Evolutionary conservation across 768 basidiomycete genomes (phyloP).

Genomic region (Boletus patriciae): DNA sequence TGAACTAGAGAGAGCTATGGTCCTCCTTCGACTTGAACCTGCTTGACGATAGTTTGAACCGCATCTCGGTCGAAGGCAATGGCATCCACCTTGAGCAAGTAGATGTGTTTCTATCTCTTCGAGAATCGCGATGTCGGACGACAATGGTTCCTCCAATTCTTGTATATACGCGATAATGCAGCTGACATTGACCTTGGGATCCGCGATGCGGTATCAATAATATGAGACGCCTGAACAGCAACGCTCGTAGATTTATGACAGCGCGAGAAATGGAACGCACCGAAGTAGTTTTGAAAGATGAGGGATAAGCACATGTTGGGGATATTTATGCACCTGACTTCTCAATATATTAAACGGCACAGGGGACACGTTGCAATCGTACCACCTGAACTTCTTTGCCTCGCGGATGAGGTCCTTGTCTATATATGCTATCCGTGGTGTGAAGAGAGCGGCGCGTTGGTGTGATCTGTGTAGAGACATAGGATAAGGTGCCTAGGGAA

Average conservation of each 20-base stretch:
- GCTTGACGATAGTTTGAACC: background rate
- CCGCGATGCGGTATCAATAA: slow-evolving; percentile 13
- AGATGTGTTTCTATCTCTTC: background rate
- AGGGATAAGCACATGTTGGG: slow-evolving; percentile 5
- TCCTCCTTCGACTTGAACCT: background rate
- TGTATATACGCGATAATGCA: background rate
- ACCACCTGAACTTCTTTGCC: slow-evolving; percentile 19
- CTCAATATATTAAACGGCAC: slow-evolving; percentile 8
- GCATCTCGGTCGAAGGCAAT: background rate
- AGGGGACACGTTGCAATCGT: slow-evolving; percentile 13
- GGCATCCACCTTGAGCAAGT: background rate
- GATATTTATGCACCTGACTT: slow-evolving; percentile 20
- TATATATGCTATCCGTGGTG: background rate
- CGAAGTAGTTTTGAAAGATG: slow-evolving; percentile 12
- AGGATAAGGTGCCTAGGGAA: background rate
- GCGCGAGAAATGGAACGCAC: slow-evolving; percentile 14
- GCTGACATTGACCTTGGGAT: background rate
- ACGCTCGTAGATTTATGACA: slow-evolving; percentile 6
- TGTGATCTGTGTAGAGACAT: background rate
- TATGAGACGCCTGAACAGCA: background rate
- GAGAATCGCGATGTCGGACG: background rate
- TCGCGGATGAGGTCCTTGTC: slow-evolving; percentile 8
- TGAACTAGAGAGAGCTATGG: background rate
- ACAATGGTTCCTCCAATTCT: background rate
- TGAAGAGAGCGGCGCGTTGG: background rate